These are phyloP conservation scores for Alternaria alternata DNA, from an alignment of 2,329 filamentous ascomycete genomes.

Conservation along the genomic window DNA sequence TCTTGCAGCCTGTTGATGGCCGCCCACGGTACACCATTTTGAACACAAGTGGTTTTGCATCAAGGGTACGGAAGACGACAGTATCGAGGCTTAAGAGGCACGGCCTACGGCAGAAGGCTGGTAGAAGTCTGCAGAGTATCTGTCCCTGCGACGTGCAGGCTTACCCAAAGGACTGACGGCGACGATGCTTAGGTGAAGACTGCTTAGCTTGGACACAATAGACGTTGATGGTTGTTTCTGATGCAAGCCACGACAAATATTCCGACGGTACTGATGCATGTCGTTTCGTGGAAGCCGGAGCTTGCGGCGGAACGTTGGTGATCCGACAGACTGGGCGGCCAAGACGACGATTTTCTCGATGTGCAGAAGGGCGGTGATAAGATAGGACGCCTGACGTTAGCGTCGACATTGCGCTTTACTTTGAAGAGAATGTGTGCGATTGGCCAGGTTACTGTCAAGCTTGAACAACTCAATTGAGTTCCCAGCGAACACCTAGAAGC, in stretches of 20 bases:
- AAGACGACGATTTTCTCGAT: background rate
- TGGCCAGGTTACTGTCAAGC: background rate
- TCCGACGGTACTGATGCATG: background rate
- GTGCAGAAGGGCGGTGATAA: background rate
- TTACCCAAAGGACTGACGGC: background rate
- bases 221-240: background rate
- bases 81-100: background rate
- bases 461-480: background rate
- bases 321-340: background rate
- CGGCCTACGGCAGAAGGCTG: background rate
- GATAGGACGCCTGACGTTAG: background rate
- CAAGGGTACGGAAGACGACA: background rate
- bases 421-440: background rate
- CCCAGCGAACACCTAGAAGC: background rate
- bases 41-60: background rate
- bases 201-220: background rate
- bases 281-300: background rate
- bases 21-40: constrained; percentile 47
- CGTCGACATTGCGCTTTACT: background rate
- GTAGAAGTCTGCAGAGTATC: background rate
- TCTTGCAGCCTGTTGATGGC: constrained; percentile 45
- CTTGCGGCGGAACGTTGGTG: background rate
- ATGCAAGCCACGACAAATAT: background rate
- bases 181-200: background rate
- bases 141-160: background rate